Evolutionary conservation across 202 grass and related monocot species (phyloP).

Genomic region (Cymbopogon flexuosus): DNA sequence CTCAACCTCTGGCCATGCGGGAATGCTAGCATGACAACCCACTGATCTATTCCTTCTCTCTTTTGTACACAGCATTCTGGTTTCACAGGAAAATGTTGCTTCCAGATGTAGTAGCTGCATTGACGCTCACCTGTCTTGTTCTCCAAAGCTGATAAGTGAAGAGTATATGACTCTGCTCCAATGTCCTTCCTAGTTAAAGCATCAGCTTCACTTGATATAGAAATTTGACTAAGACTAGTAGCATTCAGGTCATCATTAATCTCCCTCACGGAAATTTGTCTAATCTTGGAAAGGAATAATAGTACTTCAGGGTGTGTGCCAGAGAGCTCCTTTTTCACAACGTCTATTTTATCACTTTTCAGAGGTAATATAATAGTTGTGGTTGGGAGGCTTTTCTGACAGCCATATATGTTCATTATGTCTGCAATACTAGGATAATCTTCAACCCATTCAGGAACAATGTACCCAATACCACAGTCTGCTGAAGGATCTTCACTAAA

Average conservation of each 20-base stretch:
- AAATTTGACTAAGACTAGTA: conserved; percentile 22
- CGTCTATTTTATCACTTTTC: conserved; percentile 34
- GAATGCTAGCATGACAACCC: conserved; percentile 41
- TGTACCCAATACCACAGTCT: conserved; percentile 40
- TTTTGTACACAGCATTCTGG: conserved; percentile 25
- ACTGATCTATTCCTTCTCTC: conserved; percentile 32
- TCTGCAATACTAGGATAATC: conserved; percentile 19
- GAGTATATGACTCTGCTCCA: conserved; percentile 33
- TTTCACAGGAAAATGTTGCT: conserved; percentile 38
- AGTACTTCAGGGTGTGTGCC: conserved; percentile 43
- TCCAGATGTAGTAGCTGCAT: conserved; percentile 43
- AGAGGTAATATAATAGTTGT: conserved; percentile 49
- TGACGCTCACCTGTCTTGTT: conserved; percentile 3
- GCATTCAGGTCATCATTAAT: conserved; percentile 1
- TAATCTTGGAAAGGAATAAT: conserved; percentile 45
- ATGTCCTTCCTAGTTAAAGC: conserved; percentile 30
- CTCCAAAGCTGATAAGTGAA: conserved; percentile 18
- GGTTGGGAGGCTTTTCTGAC: conserved; percentile 17
- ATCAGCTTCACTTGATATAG: conserved; percentile 39
- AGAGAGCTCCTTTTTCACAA: conserved; percentile 47
- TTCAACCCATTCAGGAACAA: conserved; percentile 50
- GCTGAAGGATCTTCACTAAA: conserved; percentile 38
- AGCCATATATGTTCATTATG: conserved; percentile 28
- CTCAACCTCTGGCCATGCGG: conserved; percentile 35
- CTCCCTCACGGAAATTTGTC: conserved; percentile 31